Evolutionary conservation across 768 basidiomycete genomes (phyloP).

Genomic region (Leccinum variicolor): DNA sequence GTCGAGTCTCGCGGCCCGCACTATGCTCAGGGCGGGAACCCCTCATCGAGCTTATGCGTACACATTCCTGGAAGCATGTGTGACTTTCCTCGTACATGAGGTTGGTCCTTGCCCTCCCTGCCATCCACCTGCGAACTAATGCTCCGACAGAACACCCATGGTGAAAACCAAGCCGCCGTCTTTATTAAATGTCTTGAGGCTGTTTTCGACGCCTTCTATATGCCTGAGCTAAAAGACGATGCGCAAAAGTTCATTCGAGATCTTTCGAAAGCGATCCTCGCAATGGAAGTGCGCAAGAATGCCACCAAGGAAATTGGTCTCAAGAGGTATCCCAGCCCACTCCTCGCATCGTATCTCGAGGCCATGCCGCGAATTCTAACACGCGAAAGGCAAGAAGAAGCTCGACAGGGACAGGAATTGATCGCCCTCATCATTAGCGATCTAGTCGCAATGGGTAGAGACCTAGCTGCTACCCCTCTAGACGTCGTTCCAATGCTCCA

Average conservation of each 20-base stretch:
- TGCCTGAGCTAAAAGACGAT: constrained; percentile 63
- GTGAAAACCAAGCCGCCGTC: constrained; percentile 70
- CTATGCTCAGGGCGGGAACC: constrained; percentile 47
- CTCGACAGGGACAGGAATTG: constrained; percentile 54
- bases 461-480: constrained; percentile 43
- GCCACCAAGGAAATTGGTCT: constrained; percentile 50
- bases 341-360: constrained; percentile 75
- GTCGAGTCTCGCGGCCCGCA: constrained; percentile 59
- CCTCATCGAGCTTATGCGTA: constrained; percentile 54
- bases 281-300: constrained; percentile 64
- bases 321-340: constrained; percentile 52
- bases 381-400: constrained; percentile 59
- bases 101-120: constrained; percentile 38
- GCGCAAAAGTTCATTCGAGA: constrained; percentile 70
- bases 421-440: constrained; percentile 64
- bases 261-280: constrained; percentile 69
- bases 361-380: constrained; percentile 75
- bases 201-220: constrained; percentile 70
- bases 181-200: constrained; percentile 72
- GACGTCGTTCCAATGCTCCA: constrained; percentile 71
- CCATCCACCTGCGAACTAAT: constrained; percentile 5
- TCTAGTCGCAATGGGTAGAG: constrained; percentile 53
- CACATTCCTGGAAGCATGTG: constrained; percentile 64
- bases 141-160: constrained; percentile 55
- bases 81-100: constrained; percentile 72